Evolutionary conservation across 2,329 filamentous ascomycete genomes (phyloP).

Genomic region (Verticillium zaregamsianum): DNA sequence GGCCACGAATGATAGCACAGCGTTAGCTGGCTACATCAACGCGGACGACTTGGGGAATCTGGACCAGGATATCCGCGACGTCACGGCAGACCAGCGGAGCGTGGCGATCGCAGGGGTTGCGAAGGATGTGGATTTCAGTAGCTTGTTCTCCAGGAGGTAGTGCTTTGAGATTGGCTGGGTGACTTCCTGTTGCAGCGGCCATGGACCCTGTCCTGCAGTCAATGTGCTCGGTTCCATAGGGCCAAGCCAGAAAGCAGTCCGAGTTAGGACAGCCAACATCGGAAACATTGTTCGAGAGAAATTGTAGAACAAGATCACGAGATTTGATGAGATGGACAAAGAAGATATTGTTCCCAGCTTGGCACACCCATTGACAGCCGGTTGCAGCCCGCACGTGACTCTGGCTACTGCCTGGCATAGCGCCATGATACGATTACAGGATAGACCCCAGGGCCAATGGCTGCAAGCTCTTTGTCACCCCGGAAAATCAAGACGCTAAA

Average conservation of each 20-base stretch:
- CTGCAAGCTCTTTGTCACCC: neutral
- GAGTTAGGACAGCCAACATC: too few species aligned
- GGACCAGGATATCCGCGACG: neutral
- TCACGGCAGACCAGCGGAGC: neutral
- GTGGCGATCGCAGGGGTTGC: neutral
- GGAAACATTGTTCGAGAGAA: too few species aligned
- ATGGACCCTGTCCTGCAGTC: too few species aligned
- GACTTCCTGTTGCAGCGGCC: neutral
- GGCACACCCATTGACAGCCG: too few species aligned
- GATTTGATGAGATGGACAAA: too few species aligned
- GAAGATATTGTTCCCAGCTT: too few species aligned
- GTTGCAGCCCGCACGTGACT: too few species aligned
- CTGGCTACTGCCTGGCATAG: too few species aligned
- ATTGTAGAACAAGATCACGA: too few species aligned
- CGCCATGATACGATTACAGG: too few species aligned
- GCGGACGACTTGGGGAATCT: neutral
- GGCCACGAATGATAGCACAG: neutral
- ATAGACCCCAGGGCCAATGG: neutral
- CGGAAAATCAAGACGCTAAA: neutral
- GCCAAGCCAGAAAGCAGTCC: too few species aligned
- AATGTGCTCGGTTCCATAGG: too few species aligned
- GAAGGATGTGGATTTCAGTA: neutral
- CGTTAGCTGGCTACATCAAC: neutral
- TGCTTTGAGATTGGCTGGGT: neutral
- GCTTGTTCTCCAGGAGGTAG: neutral